Conservation (phyloP, 176 grass and related monocot species). For the Melocanna baccifera region DNA sequence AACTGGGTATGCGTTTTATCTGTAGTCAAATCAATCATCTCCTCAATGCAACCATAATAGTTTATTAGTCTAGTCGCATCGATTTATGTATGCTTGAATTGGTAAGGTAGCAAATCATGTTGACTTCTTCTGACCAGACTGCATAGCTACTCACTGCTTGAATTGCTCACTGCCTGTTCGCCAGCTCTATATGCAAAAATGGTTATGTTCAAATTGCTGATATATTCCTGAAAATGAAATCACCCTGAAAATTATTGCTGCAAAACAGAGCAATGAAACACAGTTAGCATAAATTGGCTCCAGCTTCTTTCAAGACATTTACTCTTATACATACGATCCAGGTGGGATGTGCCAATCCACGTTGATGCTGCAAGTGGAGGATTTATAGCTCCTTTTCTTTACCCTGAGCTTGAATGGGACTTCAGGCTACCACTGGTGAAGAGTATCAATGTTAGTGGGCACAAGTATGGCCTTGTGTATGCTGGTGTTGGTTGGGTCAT, state of each 20-base stretch:
- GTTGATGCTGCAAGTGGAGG: conserved; percentile 81
- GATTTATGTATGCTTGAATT: background rate
- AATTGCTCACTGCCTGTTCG: background rate
- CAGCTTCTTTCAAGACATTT: conserved; percentile 10
- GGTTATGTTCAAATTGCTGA: background rate
- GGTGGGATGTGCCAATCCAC: conserved; percentile 77
- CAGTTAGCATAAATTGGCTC: background rate
- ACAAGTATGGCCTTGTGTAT: conserved; percentile 84
- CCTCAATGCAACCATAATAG: background rate
- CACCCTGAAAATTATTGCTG: background rate
- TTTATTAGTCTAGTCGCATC: background rate
- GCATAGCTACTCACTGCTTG: background rate
- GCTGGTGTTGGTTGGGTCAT: conserved; percentile 77
- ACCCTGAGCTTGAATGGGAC: conserved; percentile 69
- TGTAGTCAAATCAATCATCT: background rate
- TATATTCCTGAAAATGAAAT: background rate
- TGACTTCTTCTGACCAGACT: background rate
- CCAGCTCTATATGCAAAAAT: background rate
- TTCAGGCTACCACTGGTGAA: conserved; percentile 74
- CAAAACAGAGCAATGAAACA: background rate
- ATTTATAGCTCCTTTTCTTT: conserved; percentile 76
- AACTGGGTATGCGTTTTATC: conserved; percentile 48
- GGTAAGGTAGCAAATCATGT: background rate
- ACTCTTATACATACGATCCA: background rate
- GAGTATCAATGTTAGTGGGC: conserved; percentile 85